Conservation (phyloP, 345 rosid genomes). For the Diplotaxis tenuifolia region DNA sequence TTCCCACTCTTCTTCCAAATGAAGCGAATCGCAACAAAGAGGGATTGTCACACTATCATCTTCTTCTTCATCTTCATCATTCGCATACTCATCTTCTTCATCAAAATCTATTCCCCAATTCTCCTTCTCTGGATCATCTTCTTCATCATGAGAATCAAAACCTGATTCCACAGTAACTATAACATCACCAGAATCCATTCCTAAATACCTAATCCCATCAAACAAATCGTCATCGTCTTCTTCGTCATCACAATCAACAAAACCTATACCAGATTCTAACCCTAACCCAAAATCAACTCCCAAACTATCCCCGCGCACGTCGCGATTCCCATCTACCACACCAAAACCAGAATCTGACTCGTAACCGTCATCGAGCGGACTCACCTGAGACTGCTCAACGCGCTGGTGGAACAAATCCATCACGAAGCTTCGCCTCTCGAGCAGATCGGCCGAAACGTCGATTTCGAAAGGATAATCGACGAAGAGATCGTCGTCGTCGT, state of each 20-base stretch:
- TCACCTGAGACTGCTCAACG: conserved; percentile 74
- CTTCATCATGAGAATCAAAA: conserved; percentile 49
- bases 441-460: conserved; percentile 42
- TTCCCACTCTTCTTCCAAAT: conserved; percentile 88
- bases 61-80: conserved; percentile 42
- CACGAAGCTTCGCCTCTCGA: conserved; percentile 61
- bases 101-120: conserved; percentile 27
- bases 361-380: conserved; percentile 16
- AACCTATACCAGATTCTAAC: conserved; percentile 48
- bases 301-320: conserved; percentile 36
- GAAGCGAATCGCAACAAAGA: conserved; percentile 76
- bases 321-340: conserved; percentile 41
- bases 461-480: conserved; percentile 29
- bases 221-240: conserved; percentile 49
- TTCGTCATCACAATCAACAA: conserved; percentile 28
- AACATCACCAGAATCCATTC: conserved; percentile 40
- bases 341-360: conserved; percentile 43
- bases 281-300: conserved; percentile 51
- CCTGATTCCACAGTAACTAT: conserved; percentile 39
- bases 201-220: conserved; percentile 48
- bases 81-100: conserved; percentile 47
- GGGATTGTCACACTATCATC: conserved; percentile 50
- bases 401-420: conserved; percentile 93
- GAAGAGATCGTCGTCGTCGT: conserved; percentile 28
- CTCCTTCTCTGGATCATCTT: conserved; percentile 40